Evolutionary conservation across 495 filamentous ascomycete species (phyloP), one percentile per base, ranked within the genome.

Genomic region (Pyronema omphalodes): DNA sequence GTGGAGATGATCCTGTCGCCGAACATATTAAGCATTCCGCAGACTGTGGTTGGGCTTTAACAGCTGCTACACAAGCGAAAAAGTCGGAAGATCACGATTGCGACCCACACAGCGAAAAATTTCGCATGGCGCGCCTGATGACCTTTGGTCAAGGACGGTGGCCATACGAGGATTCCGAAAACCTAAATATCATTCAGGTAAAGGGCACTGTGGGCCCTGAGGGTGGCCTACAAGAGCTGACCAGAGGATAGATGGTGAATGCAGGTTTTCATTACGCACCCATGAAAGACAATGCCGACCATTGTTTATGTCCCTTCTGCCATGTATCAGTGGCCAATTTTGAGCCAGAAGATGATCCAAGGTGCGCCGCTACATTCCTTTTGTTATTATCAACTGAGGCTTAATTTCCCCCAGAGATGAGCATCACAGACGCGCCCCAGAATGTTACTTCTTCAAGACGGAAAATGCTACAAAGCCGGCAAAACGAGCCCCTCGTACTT

Each of bases 221-320:
- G 23, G 5, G 23, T 5, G 5, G 5, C 5, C 9, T 14, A 40
- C 19, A 6, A 1, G n/a, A 18, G 14, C 12, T 37, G 17, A 51
- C 33, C 29, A 37, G 48, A 36, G 18, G 12, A 44, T 60, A 94
- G 86, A 84, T 94, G 74, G 81, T 83, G 40, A 82, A 87, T 57
- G 83, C 83, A 7, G 89, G 89, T 15, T 96, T 87, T 85, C 86
- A 83, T 63, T 94, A 86, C 67, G 86, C 84, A 40, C 88, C 88
- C 0, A 86, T 75, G 3, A 70, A 74, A 36, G 85, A 88, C 40
- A 80, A 76, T 36, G 74, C 83, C 53, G 89, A 96, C 66, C 76
- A 86, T 67, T 83, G 81, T 7, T 86, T 79, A 14, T 96, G 89
- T 64, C 74, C 80, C n/a, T 94, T 94, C 66, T 96, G 89, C 68